These are phyloP conservation scores for Suhomyces canberraensis DNA, from an alignment of 805 yeast species.

Conservation along the genomic window DNA sequence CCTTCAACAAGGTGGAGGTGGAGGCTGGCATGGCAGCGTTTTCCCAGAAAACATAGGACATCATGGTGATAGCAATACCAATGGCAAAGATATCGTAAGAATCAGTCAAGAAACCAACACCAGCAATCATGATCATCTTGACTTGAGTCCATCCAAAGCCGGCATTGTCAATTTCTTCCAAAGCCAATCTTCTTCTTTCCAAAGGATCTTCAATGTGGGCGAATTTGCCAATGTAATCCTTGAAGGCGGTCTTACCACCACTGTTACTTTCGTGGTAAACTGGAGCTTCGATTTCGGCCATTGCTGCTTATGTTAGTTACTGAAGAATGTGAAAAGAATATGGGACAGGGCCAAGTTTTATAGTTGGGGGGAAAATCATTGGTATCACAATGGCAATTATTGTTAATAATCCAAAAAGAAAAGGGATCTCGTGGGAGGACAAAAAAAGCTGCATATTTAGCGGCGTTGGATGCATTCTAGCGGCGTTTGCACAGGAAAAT, in stretches of 20 bases:
- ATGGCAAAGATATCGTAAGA: constrained; percentile 91
- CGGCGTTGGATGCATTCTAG: background rate
- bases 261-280: constrained; percentile 17
- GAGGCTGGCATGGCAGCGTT: constrained; percentile 65
- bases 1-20: constrained; percentile 73
- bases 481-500: background rate
- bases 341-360: background rate
- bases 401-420: constrained; percentile 4
- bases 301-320: constrained; percentile 6
- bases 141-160: constrained; percentile 79
- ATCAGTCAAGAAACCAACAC: constrained; percentile 93
- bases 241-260: constrained; percentile 88
- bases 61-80: constrained; percentile 76
- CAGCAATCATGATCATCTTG: constrained; percentile 78
- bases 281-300: constrained; percentile 25
- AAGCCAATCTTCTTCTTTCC: constrained; percentile 82
- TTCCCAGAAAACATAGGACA: constrained; percentile 71
- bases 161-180: constrained; percentile 79
- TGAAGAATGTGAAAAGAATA: background rate
- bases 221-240: constrained; percentile 74
- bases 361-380: background rate
- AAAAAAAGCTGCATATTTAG: background rate
- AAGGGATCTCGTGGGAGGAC: constrained; percentile 6
- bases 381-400: too few species aligned
- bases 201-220: constrained; percentile 81